phyloP scores from a whole-genome alignment of 2,329 filamentous ascomycete species.

The Ophiocordyceps camponoti-rufipedis region DNA sequence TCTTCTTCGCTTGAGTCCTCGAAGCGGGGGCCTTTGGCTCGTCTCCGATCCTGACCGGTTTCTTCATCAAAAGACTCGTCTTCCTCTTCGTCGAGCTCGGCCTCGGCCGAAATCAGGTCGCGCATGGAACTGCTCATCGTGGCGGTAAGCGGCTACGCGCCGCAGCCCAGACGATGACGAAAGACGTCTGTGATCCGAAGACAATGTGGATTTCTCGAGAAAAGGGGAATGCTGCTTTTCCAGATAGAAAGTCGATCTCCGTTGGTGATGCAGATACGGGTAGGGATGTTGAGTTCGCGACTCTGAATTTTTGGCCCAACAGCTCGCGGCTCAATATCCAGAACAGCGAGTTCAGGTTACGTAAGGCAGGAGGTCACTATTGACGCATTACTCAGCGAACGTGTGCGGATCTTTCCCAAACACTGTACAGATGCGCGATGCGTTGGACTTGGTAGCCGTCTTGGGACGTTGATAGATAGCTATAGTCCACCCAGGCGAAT shows the following conservation, averaged over 20 bases:
- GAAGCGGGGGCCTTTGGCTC: slow-evolving; percentile 22
- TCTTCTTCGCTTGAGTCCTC: slow-evolving; percentile 88
- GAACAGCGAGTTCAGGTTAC: neutral
- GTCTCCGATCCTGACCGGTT: slow-evolving; percentile 36
- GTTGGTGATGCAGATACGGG: neutral
- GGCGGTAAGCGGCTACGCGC: slow-evolving; percentile 5
- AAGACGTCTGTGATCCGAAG: neutral
- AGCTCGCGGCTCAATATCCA: neutral
- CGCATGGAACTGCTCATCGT: slow-evolving; percentile 47
- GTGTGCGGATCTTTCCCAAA: too few relatives aligned
- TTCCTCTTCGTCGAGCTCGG: slow-evolving; percentile 69
- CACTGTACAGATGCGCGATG: too few relatives aligned
- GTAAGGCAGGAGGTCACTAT: neutral
- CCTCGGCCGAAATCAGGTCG: slow-evolving; percentile 69
- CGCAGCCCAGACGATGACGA: neutral
- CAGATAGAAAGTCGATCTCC: neutral
- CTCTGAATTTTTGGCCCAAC: neutral
- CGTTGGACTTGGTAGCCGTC: too few relatives aligned
- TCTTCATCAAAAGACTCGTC: slow-evolving; percentile 72
- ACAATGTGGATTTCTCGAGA: neutral
- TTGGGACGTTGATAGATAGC: neutral
- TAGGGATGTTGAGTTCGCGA: neutral
- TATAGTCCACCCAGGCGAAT: neutral
- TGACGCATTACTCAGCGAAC: too few relatives aligned
- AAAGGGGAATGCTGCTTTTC: neutral